Conservation (phyloP, 495 filamentous ascomycete species). For the Astrothelium macrocarpum region DNA sequence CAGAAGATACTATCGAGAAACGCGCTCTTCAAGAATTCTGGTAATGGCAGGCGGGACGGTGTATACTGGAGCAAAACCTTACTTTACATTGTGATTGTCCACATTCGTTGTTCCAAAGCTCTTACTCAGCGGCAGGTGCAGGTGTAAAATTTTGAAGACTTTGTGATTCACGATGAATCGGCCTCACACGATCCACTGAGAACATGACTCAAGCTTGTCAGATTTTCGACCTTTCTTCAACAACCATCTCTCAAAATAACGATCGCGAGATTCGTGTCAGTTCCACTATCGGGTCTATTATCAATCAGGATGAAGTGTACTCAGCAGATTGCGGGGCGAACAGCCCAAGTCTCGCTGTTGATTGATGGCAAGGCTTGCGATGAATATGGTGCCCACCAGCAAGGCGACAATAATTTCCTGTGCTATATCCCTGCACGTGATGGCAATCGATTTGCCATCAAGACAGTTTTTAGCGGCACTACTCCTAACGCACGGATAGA, state of each 20-base stretch:
- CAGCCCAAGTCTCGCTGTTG: background rate
- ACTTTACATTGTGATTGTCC: too few relatives aligned
- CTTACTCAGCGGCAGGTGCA: too few relatives aligned
- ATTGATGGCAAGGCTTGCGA: background rate
- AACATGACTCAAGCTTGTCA: too few relatives aligned
- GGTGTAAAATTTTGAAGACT: background rate
- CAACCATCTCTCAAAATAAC: too few relatives aligned
- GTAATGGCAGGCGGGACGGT: too few relatives aligned
- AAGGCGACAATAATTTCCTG: background rate
- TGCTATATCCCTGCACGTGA: background rate
- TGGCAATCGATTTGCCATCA: background rate
- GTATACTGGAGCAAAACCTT: too few relatives aligned
- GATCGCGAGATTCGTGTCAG: too few relatives aligned
- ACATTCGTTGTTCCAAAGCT: too few relatives aligned
- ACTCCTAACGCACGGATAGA: background rate
- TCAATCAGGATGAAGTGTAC: background rate
- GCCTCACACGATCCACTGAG: background rate
- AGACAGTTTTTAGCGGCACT: background rate
- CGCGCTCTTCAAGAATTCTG: too few relatives aligned
- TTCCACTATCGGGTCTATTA: too few relatives aligned
- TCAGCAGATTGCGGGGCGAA: background rate
- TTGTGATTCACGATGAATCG: background rate
- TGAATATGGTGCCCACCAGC: background rate
- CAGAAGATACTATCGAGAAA: background rate
- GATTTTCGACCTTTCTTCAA: too few relatives aligned